These are phyloP conservation scores for Polygonum aviculare DNA, from an alignment of 148 eudicot genomes.

Conservation along the genomic window DNA sequence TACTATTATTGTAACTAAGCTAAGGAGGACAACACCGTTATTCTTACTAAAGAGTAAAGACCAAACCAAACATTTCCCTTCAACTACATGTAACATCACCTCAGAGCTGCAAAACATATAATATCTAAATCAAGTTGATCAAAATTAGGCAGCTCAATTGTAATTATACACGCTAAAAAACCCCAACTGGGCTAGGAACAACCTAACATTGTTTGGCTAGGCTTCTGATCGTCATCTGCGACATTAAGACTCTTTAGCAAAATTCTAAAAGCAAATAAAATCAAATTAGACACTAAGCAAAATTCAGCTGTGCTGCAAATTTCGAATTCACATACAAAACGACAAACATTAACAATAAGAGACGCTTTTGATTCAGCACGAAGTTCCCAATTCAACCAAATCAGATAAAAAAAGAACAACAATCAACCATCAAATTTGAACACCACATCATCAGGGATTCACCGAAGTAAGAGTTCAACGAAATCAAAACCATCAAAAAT, in stretches of 20 bases:
- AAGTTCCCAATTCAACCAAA: background rate
- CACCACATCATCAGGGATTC: too few species aligned
- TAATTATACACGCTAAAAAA: background rate
- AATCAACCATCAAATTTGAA: background rate
- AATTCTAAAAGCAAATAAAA: background rate
- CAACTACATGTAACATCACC: background rate
- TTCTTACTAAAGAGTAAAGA: background rate
- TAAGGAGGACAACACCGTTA: too few species aligned
- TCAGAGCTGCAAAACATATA: background rate
- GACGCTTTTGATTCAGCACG: background rate
- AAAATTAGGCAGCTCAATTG: background rate
- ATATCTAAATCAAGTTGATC: background rate
- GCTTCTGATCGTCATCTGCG: background rate
- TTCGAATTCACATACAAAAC: background rate
- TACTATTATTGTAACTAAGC: too few species aligned
- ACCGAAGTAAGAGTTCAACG: background rate
- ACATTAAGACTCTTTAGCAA: background rate
- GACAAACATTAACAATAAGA: background rate
- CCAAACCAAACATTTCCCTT: background rate
- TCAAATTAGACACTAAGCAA: background rate
- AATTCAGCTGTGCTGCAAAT: background rate
- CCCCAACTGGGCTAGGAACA: background rate
- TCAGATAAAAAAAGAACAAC: constrained; percentile 5
- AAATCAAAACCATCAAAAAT: background rate
- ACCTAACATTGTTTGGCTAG: background rate